A percentile compares a stretch with the other conserved stretches of the same genome.
These are phyloP conservation scores for Mucor piriformis DNA, from an alignment of 371 early-diverging fungal species.

Conservation along the genomic window DNA sequence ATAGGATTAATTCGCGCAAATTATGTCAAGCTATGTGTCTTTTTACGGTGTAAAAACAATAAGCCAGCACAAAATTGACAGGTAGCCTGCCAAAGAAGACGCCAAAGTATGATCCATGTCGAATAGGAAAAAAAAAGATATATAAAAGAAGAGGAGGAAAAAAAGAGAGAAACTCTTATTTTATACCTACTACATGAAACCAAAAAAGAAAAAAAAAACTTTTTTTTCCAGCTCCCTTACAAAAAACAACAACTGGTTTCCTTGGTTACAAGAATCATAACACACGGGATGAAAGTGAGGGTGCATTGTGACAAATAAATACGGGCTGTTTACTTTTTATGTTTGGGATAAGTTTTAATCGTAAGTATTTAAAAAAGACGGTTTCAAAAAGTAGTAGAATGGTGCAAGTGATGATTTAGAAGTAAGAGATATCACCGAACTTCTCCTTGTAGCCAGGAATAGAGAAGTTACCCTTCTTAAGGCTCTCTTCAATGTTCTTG, in stretches of 20 bases:
- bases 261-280: neutral
- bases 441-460: constrained; percentile 94
- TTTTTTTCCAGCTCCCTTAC: constrained; percentile 4
- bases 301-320: neutral
- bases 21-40: neutral
- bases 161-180: constrained; percentile 49
- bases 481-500: constrained; percentile 85
- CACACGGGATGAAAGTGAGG: neutral
- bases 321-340: neutral
- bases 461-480: constrained; percentile 89
- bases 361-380: constrained; percentile 11
- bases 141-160: constrained; percentile 46
- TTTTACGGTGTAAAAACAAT: constrained; percentile 67
- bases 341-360: constrained; percentile 6
- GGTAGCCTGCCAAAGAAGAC: constrained; percentile 41
- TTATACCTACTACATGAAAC: neutral
- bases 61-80: constrained; percentile 63
- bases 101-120: constrained; percentile 25
- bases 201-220: neutral
- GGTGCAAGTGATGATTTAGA: constrained; percentile 51
- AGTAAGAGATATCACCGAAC: constrained; percentile 80
- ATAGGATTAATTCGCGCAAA: neutral
- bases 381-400: constrained; percentile 10
- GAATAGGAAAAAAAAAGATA: constrained; percentile 2
- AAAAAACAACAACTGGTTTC: neutral